A percentile compares a stretch with the other conserved stretches of the same genome.
These are phyloP conservation scores for Strobilomyces confusus DNA, from an alignment of 768 basidiomycete genomes.

Conservation along the genomic window DNA sequence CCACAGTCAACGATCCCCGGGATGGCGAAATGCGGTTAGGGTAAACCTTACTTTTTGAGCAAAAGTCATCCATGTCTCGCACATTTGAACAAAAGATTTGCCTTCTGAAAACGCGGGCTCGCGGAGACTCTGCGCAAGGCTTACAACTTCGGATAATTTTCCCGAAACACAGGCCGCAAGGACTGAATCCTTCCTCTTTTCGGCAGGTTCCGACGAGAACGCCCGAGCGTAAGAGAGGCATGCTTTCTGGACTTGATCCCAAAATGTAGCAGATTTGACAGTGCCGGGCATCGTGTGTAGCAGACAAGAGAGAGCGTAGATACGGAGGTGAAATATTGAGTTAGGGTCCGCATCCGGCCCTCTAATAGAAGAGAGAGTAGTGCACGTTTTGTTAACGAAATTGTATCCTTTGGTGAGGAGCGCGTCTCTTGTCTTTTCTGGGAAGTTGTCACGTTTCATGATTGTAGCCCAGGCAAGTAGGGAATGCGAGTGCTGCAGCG, in stretches of 20 bases:
- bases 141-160: constrained; percentile 43
- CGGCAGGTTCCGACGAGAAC: constrained; percentile 10
- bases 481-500: constrained; percentile 31
- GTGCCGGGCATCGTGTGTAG: constrained; percentile 46
- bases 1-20: not conserved
- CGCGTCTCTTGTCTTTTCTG: constrained; percentile 52
- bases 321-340: constrained; percentile 36
- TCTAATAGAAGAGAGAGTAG: constrained; percentile 29
- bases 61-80: constrained; percentile 69
- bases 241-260: constrained; percentile 64
- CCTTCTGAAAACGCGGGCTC: constrained; percentile 43
- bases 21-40: not conserved
- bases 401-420: constrained; percentile 60
- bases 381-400: constrained; percentile 36
- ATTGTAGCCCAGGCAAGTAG: constrained; percentile 53
- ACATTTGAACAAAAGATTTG: constrained; percentile 55
- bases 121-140: constrained; percentile 36
- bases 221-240: constrained; percentile 32
- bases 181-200: constrained; percentile 26
- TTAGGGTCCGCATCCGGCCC: constrained; percentile 9
- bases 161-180: constrained; percentile 37
- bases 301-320: constrained; percentile 44
- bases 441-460: constrained; percentile 34
- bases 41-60: constrained; percentile 52
- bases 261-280: constrained; percentile 53